phyloP scores from a whole-genome alignment of 2,329 filamentous ascomycete species.

The Uncinocarpus reesii region DNA sequence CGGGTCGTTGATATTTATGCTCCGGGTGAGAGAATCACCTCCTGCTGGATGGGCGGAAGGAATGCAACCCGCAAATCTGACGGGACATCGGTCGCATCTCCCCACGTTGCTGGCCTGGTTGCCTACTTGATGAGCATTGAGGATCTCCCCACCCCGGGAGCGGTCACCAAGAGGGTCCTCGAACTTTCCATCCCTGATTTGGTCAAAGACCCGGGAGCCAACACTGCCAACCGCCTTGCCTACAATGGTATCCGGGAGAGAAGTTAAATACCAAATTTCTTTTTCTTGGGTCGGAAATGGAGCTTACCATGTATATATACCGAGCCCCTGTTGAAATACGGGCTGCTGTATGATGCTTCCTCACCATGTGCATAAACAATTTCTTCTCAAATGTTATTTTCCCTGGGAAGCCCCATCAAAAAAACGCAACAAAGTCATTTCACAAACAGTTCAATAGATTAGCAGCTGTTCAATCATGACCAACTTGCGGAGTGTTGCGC shows the following conservation, averaged over 20 bases:
- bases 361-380: no score
- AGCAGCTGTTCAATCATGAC: no score
- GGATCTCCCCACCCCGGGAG: constrained; percentile 4
- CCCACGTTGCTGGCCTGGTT: constrained; percentile 45
- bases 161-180: constrained; percentile 10
- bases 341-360: no score
- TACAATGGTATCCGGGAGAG: constrained; percentile 12
- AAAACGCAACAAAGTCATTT: no score
- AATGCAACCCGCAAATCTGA: constrained; percentile 36
- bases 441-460: no score
- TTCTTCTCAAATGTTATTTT: no score
- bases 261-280: no score
- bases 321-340: no score
- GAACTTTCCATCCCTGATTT: constrained; percentile 10
- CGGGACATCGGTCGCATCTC: constrained; percentile 30
- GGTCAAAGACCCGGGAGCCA: constrained; percentile 5
- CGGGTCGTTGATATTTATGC: constrained; percentile 47
- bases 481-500: no score
- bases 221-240: constrained; percentile 10
- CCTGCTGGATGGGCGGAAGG: constrained; percentile 38
- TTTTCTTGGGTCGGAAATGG: no score
- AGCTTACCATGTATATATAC: no score
- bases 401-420: no score
- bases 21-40: constrained; percentile 45
- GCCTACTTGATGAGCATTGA: constrained; percentile 37